phyloP scores from a whole-genome alignment of 331 rosid genomes.

The Dryas integrifolia region DNA sequence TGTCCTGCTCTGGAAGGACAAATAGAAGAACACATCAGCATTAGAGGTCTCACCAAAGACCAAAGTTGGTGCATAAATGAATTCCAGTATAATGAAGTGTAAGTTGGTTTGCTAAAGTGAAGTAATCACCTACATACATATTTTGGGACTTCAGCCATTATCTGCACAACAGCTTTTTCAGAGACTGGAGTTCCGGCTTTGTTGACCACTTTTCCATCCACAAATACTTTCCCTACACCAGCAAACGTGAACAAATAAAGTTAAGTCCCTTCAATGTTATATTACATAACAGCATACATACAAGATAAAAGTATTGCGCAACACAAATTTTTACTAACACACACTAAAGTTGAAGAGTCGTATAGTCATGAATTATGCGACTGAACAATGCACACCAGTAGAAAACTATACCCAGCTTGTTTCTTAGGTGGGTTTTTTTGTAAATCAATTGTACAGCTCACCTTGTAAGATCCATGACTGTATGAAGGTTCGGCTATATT shows the following conservation, averaged over 20 bases:
- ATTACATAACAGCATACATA: not conserved
- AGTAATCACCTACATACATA: conserved; percentile 98
- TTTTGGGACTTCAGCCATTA: conserved; percentile 85
- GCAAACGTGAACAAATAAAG: not conserved
- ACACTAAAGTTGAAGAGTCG: not conserved
- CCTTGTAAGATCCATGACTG: conserved; percentile 97
- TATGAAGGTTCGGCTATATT: conserved; percentile 76
- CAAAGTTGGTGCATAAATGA: conserved; percentile 10
- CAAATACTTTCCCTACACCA: conserved; percentile 73
- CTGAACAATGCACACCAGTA: not conserved
- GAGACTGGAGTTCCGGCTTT: conserved; percentile 87
- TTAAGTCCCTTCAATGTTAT: conserved; percentile 1
- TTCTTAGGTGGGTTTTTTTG: not conserved
- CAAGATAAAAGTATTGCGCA: not conserved
- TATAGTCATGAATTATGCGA: not conserved
- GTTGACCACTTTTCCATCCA: conserved; percentile 71
- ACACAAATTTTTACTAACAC: not conserved
- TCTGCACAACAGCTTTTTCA: conserved; percentile 73
- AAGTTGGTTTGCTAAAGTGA: conserved; percentile 29
- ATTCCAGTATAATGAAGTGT: conserved; percentile 14
- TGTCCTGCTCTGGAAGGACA: conserved; percentile 69
- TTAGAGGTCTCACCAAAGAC: conserved; percentile 14
- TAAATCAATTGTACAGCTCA: conserved; percentile 21
- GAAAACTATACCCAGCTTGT: not conserved
- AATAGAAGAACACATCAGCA: conserved; percentile 10